phyloP scores from a whole-genome alignment of 257 asterid species.

The Jasminum sambac region DNA sequence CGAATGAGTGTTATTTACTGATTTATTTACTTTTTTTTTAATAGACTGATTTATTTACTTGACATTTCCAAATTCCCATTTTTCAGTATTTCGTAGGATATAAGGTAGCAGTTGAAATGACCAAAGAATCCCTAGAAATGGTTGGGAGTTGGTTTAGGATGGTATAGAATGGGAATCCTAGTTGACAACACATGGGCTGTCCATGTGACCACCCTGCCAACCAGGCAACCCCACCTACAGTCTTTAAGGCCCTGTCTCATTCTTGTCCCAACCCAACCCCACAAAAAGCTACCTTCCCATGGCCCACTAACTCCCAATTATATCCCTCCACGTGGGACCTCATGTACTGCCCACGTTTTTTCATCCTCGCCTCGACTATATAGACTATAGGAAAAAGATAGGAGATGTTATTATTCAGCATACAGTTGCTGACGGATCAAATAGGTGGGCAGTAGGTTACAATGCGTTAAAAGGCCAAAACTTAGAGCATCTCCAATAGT shows the following conservation, averaged over 20 bases:
- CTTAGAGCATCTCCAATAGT: too few species aligned
- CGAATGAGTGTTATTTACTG: too few species aligned
- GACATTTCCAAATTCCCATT: neutral
- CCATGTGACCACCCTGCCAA: slow-evolving; percentile 45
- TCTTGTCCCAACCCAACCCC: slow-evolving; percentile 18
- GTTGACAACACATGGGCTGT: slow-evolving; percentile 51
- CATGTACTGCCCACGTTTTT: neutral
- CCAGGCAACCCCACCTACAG: slow-evolving; percentile 40
- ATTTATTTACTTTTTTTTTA: too few species aligned
- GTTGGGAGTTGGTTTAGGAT: slow-evolving; percentile 15
- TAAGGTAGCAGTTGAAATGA: neutral
- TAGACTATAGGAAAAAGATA: too few species aligned
- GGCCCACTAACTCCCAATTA: slow-evolving; percentile 15
- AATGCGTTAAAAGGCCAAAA: too few species aligned
- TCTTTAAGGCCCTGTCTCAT: slow-evolving; percentile 31
- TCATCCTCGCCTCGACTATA: neutral
- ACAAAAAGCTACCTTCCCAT: slow-evolving; percentile 10
- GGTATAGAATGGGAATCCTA: slow-evolving; percentile 3
- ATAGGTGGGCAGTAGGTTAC: too few species aligned
- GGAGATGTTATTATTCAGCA: too few species aligned
- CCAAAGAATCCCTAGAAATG: neutral
- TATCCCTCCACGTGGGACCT: neutral
- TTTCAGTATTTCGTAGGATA: neutral
- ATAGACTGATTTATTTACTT: neutral
- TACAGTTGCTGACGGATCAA: too few species aligned